Base-by-base conservation (phyloP, 2,329 filamentous ascomycete genomes). In the Aspergillus uvarum region DNA sequence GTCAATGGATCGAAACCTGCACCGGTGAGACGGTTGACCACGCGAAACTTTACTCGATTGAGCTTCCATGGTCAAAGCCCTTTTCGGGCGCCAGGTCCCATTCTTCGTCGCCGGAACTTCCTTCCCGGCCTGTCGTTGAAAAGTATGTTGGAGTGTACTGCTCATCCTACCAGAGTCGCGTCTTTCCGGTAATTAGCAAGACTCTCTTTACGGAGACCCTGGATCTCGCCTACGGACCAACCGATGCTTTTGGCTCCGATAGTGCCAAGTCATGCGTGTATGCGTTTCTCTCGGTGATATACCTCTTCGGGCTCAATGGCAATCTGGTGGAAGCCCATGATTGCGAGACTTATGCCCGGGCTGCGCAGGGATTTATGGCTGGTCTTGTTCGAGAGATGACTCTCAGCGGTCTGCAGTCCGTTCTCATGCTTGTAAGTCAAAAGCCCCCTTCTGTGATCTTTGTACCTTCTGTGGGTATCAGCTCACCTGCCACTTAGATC, bases 381-480 rank as follows among this genome's bases (percentile, higher is more conserved):
- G 4, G 21, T 5, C 29, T 66, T 6, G 63, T 58, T 2, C 26
- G 64, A n/a, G 60, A 66, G 51, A 61, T 61, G 54, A 66, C 62
- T 51, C 21, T 35, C 32, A 35, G 32, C 32, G 32, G 32, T 16
- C 32, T 35, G 32, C 32, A 35, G 32, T 35, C 32, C 14, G 11
- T 35, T 16, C 14, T 35, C 12, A 35, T 35, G 32, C 32, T 35
- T 35, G 32, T 35, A 35, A 35, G 32, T 26, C 32, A 3, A 35
- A 3, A 11, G 3, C 14, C 4, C 16, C 14, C 32, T 2, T 35
- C 32, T 16, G 10, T 1, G 11, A 35, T 12, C 4, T 5, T 35
- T 35, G 14, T 11, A 11, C 4, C 32, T 16, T 16, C 8, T 35
- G 11, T 16, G 11, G 10, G 5, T 35, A 4, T 16, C 32, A 11